Base-by-base conservation (phyloP, 148 eudicot genomes). In the Heliamphora exappendiculata region DNA sequence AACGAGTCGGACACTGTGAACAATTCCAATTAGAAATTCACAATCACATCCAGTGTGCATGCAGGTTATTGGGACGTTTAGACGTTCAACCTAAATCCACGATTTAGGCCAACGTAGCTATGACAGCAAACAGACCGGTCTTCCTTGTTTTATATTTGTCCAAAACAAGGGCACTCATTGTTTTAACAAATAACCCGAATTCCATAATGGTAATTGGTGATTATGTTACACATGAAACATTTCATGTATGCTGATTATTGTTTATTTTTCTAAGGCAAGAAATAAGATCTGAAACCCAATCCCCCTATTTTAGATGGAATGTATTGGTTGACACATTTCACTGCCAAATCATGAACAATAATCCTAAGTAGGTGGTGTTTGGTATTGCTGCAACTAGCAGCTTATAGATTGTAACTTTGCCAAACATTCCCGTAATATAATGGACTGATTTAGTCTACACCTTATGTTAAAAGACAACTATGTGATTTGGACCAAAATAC, bases 61-160 rank as follows among this genome's bases (percentile, higher is more conserved):
- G 12, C 10, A 11, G 7, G 62, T 57, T 57, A n/a, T 57, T n/a
- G 29, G 55, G 51, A 47, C 50, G 47, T 70, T 44, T 13, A 33
- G 31, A 65, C 36, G 44, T 65, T 42, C 44, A 65, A 36, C 34
- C 69, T 65, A 34, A 65, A 29, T 26, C 31, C 50, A 39, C n/a
- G 17, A 9, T 67, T n/a, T 67, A 39, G 24, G 42, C 29, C 11
- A 31, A 67, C 49, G n/a, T 67, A 67, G 50, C 16, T 39, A n/a
- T 39, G 70, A 41, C 70, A 67, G 42, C 49, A 22, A 39, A 67
- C 70, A 39, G 70, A 11, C 70, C 70, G 5, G 29, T 65, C 26
- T 17, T 65, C 42, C 45, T 63, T 57, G 62, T 14, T 57, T 28
- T 11, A 26, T 24, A 34, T 26, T 64, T 17, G 22, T 39, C 39